A percentile compares a stretch with the other conserved stretches of the same genome.
Evolutionary conservation across 495 filamentous ascomycete genomes (phyloP).

Genomic region (Annulohypoxylon maeteangense): DNA sequence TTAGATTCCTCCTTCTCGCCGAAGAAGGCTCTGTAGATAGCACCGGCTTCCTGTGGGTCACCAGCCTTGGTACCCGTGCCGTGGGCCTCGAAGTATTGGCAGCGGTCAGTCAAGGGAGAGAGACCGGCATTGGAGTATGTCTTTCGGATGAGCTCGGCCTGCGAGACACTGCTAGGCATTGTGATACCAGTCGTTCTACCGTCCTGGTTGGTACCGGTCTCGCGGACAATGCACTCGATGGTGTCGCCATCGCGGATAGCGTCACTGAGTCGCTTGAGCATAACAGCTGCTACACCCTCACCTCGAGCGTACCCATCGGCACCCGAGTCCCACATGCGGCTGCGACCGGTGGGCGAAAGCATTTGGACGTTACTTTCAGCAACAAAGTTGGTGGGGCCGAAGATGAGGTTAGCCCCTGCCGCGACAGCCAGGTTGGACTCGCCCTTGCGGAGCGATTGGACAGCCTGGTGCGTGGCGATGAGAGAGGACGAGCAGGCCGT

Average conservation of each 20-base stretch:
- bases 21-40: conserved; percentile 49
- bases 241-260: conserved; percentile 55
- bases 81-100: conserved; percentile 40
- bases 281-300: conserved; percentile 62
- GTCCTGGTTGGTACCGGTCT: conserved; percentile 60
- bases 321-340: conserved; percentile 44
- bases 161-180: conserved; percentile 56
- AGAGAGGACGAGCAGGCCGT: conserved; percentile 76
- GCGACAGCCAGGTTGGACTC: conserved; percentile 60
- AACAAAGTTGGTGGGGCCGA: conserved; percentile 44
- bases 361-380: conserved; percentile 24
- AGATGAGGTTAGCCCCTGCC: conserved; percentile 54
- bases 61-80: conserved; percentile 51
- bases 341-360: conserved; percentile 25
- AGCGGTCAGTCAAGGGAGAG: background rate
- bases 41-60: conserved; percentile 62
- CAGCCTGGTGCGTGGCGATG: conserved; percentile 61
- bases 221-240: conserved; percentile 65
- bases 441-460: conserved; percentile 58
- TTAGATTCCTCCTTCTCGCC: background rate
- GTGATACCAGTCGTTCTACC: conserved; percentile 59
- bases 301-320: conserved; percentile 69
- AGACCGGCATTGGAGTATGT: conserved; percentile 56
- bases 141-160: conserved; percentile 55
- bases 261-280: conserved; percentile 61